These are phyloP conservation scores for Cucurbita moschata DNA, from an alignment of 306 rosid genomes.

Conservation along the genomic window DNA sequence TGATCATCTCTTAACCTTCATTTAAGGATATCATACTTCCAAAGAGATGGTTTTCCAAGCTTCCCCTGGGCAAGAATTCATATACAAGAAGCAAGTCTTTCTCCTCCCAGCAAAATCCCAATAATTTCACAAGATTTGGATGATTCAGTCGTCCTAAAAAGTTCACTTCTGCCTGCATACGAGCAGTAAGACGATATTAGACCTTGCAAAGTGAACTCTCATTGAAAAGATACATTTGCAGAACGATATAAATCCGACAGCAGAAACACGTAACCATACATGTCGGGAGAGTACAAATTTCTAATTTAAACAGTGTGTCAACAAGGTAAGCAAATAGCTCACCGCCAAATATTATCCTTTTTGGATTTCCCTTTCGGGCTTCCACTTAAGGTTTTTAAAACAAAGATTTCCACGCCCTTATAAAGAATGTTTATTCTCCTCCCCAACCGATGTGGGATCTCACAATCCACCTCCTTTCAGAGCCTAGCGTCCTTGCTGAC, in stretches of 20 bases:
- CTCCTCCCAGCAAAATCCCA: slow-evolving; percentile 65
- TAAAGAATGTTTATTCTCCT: too few relatives aligned
- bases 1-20: not conserved
- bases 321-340: not conserved
- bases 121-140: slow-evolving; percentile 67
- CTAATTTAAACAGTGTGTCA: not conserved
- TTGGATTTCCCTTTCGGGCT: too few relatives aligned
- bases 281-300: not conserved
- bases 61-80: slow-evolving; percentile 74
- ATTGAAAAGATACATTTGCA: not conserved
- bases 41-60: slow-evolving; percentile 86
- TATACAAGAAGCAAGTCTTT: slow-evolving; percentile 75
- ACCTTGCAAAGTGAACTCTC: not conserved
- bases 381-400: too few relatives aligned
- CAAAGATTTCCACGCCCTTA: too few relatives aligned
- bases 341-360: too few relatives aligned
- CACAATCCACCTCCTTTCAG: too few relatives aligned
- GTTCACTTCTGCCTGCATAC: slow-evolving; percentile 61
- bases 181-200: not conserved
- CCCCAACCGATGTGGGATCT: too few relatives aligned
- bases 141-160: slow-evolving; percentile 72
- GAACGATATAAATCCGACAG: not conserved
- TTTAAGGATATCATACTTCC: slow-evolving; percentile 41
- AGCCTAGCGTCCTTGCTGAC: too few relatives aligned
- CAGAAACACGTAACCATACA: not conserved